Percentiles rank a stretch among this genome's conserved stretches.
Evolutionary conservation across 495 filamentous ascomycete species (phyloP).

Genomic region (Aspergillus sclerotioniger): DNA sequence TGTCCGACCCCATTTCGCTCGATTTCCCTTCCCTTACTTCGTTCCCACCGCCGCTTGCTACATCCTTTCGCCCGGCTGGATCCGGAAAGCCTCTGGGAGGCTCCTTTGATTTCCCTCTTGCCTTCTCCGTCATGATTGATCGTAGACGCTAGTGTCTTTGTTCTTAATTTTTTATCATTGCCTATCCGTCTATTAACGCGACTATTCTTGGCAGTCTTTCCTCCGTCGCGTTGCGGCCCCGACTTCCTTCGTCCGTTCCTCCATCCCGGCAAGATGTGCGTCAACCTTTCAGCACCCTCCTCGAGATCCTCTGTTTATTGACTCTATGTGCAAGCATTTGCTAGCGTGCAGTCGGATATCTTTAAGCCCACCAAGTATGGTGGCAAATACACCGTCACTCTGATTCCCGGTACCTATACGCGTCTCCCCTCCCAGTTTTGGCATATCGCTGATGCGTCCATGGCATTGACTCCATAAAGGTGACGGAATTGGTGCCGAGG

Average conservation of each 20-base stretch:
- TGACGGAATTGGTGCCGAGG: slow-evolving; percentile 97
- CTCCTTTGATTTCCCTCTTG: background rate
- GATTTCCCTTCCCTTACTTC: slow-evolving; percentile 18
- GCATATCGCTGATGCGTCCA: background rate
- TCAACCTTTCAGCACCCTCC: slow-evolving; percentile 8
- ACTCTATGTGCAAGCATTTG: slow-evolving; percentile 47
- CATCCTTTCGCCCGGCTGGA: background rate
- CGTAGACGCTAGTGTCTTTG: background rate
- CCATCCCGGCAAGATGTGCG: slow-evolving; percentile 45
- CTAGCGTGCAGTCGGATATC: slow-evolving; percentile 81
- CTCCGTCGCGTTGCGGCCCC: slow-evolving; percentile 40
- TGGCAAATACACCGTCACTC: slow-evolving; percentile 97
- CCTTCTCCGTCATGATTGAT: background rate
- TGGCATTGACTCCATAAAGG: slow-evolving; percentile 41
- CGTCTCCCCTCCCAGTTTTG: background rate
- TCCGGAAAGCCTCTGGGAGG: background rate
- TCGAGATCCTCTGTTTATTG: slow-evolving; percentile 11
- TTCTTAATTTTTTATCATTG: slow-evolving; percentile 10
- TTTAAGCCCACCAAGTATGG: slow-evolving; percentile 99
- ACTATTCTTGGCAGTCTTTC: slow-evolving; percentile 31
- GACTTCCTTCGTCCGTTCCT: slow-evolving; percentile 34
- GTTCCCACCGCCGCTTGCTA: background rate
- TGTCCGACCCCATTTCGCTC: slow-evolving; percentile 12
- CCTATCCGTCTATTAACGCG: slow-evolving; percentile 2
- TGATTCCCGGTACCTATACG: slow-evolving; percentile 73